Base-by-base conservation (phyloP, 345 rosid species). In the Corymbia maculata region DNA sequence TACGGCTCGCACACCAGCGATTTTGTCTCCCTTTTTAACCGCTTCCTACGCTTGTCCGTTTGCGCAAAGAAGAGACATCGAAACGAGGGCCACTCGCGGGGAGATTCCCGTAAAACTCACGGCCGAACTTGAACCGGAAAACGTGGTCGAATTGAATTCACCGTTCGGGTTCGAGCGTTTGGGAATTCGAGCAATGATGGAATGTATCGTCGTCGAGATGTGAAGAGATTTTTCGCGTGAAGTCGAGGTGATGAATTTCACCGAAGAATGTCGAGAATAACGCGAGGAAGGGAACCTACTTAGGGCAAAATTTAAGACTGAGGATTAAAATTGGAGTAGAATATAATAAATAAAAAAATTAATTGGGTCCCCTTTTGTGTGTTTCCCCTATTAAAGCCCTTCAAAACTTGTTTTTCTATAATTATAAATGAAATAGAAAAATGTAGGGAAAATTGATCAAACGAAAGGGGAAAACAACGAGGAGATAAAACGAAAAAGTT, bases 131-230 rank as follows among this genome's bases (percentile, higher is more conserved):
- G 11, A 26, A 28, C 66, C 66, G 1, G 7, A 59, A 61, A 61
- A 51, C 14, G 52, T 4, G 52, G 52, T 12, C 15, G 14, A 11
- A 13, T 51, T 13, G 13, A 51, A 47, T 47, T 11, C 52, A 51
- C 52, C 52, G 15, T 1, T 13, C 1, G 0, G 1, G 68, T 6
- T 59, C 28, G 30, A 26, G 68, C 14, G 1, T n/a, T 24, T 26
- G 68, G 26, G 26, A 59, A 24, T 10, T 59, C 9, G 68, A 12
- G 30, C 5, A 24, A 2, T 26, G 61, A 55, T 9, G 61, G 28
- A 55, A 55, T 55, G 30, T 22, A 24, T 22, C 13, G 6, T 26
- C 42, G 42, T 59, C 26, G 12, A 5, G 15, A 61, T 0, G 3
- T 11, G 32, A 61, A 11, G 30, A 61, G 30, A 12, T 12, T 59